phyloP scores from a whole-genome alignment of 2,329 filamentous ascomycete species.

The Fusarium fujikuroi region DNA sequence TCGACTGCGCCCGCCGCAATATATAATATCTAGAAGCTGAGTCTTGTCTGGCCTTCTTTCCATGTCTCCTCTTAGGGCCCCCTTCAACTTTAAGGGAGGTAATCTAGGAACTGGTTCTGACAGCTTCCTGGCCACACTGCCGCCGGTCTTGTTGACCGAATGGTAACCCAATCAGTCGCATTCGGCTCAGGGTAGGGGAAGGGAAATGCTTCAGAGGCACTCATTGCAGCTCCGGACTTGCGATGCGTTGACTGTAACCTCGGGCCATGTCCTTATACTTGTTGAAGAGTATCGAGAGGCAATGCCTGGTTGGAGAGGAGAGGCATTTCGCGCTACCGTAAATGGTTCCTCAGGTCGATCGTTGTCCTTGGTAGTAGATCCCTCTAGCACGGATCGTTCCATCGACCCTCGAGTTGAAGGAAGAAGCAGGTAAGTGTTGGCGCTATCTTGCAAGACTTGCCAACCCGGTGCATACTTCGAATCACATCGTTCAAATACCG shows the following conservation, averaged over 20 bases:
- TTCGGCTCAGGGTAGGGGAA: accelerated
- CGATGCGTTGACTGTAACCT: slow-evolving; percentile 67
- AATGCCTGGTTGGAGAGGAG: slow-evolving; percentile 60
- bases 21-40: background rate
- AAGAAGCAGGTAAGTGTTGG: background rate
- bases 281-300: slow-evolving; percentile 64
- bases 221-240: background rate
- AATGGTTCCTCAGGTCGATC: slow-evolving; percentile 60
- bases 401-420: slow-evolving; percentile 34
- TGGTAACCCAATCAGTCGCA: accelerated
- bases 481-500: background rate
- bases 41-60: too few relatives aligned
- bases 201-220: background rate
- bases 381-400: slow-evolving; percentile 49
- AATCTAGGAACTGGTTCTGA: background rate
- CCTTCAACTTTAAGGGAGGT: background rate
- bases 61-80: background rate
- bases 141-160: background rate
- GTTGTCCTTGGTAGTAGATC: slow-evolving; percentile 54
- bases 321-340: slow-evolving; percentile 60
- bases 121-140: background rate
- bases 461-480: background rate
- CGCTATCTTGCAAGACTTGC: accelerated
- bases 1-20: background rate
- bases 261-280: slow-evolving; percentile 60